phyloP scores from a whole-genome alignment of 108 stramenopile genomes.

The Pseudonitzschia delicatissima region DNA sequence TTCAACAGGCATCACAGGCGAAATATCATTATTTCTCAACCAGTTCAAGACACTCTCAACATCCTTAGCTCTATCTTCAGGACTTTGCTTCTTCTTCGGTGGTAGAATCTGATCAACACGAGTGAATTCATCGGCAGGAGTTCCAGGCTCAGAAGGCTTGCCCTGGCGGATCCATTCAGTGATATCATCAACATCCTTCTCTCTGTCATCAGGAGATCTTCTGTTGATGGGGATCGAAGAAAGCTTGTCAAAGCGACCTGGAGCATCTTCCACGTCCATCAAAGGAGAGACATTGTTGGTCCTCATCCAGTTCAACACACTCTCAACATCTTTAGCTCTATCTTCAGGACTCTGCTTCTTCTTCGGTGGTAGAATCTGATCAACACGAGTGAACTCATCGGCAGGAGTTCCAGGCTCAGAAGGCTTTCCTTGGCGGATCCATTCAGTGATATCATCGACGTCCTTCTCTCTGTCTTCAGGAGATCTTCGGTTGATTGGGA shows the following conservation, averaged over 20 bases:
- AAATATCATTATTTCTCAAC: conserved; percentile 1
- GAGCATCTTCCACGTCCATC: background rate
- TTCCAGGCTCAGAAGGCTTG: conserved; percentile 14
- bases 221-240: conserved; percentile 8
- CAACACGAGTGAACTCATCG: conserved; percentile 1
- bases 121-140: conserved; percentile 15
- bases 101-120: conserved; percentile 28
- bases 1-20: background rate
- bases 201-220: conserved; percentile 17
- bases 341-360: conserved; percentile 21
- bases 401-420: conserved; percentile 4
- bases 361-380: conserved; percentile 27
- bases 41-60: conserved; percentile 8
- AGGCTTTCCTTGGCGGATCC: conserved; percentile 7
- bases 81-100: conserved; percentile 10
- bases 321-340: conserved; percentile 12
- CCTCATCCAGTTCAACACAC: conserved; percentile 14
- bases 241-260: conserved; percentile 1
- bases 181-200: conserved; percentile 27
- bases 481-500: conserved; percentile 16
- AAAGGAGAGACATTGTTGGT: conserved; percentile 16
- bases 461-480: conserved; percentile 29
- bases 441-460: conserved; percentile 22
- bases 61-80: conserved; percentile 25
- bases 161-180: conserved; percentile 27